A percentile compares a stretch with the other conserved stretches of the same genome.
Conservation (phyloP, 139 green algal genomes). For the Eudorina sp. region DNA sequence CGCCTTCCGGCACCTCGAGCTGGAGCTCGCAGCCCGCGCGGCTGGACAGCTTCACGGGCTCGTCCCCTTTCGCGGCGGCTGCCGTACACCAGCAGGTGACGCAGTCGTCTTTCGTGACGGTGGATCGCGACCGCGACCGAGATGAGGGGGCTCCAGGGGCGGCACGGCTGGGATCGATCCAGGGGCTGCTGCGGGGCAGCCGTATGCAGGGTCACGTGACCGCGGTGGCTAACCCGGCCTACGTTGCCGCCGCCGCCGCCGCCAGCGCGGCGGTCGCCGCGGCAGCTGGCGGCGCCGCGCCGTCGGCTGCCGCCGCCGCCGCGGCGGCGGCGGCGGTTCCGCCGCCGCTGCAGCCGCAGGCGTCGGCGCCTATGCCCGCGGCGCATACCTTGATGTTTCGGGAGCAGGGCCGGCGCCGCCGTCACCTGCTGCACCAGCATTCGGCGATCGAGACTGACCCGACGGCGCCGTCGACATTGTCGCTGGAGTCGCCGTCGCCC, state of each 20-base stretch:
- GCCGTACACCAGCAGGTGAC: not conserved
- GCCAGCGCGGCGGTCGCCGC: not conserved
- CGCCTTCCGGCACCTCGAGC: too few species aligned
- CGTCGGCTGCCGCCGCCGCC: not conserved
- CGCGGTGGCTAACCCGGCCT: slow-evolving; percentile 20
- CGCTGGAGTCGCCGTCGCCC: not conserved
- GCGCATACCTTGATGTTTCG: not conserved
- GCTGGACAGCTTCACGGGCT: not conserved
- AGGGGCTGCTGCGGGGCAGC: not conserved
- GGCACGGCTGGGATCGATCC: not conserved
- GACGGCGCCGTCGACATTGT: not conserved
- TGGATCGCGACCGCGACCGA: not conserved
- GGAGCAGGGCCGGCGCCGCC: not conserved
- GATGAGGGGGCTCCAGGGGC: not conserved
- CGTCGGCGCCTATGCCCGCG: not conserved
- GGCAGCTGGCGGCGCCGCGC: not conserved
- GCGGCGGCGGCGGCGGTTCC: not conserved
- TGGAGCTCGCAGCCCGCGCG: not conserved
- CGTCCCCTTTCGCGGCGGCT: not conserved
- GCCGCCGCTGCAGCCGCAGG: too few species aligned
- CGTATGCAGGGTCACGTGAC: slow-evolving; percentile 31
- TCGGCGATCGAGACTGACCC: not conserved
- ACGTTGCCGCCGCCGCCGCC: not conserved
- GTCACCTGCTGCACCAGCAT: not conserved
- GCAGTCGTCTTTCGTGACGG: not conserved